phyloP scores from a whole-genome alignment of 169 alveolate genomes.

The Neospora caninum region DNA sequence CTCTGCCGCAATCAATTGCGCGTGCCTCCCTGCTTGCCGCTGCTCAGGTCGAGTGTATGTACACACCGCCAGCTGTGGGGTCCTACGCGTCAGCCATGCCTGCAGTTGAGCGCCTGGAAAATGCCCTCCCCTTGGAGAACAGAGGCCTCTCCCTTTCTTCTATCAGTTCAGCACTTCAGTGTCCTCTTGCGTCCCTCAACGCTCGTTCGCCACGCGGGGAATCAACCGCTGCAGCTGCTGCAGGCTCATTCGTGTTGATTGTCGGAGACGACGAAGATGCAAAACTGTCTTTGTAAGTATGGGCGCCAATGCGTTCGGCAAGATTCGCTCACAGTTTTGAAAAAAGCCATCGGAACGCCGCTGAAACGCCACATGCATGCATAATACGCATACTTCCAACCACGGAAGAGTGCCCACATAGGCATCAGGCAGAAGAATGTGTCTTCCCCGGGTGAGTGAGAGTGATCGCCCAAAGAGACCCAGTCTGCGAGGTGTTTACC shows the following conservation, averaged over 20 bases:
- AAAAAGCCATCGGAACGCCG: too few species aligned
- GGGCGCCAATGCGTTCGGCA: too few species aligned
- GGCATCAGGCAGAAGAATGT: too few species aligned
- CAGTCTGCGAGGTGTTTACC: too few species aligned
- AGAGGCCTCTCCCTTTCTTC: conserved; percentile 26
- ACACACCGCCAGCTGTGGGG: background rate
- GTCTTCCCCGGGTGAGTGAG: too few species aligned
- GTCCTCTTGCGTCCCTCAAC: background rate
- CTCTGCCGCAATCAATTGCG: background rate
- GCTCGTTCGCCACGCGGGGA: background rate
- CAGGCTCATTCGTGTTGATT: background rate
- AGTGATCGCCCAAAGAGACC: too few species aligned
- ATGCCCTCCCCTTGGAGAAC: background rate
- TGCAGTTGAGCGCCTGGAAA: background rate
- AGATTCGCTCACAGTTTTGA: too few species aligned
- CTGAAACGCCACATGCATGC: too few species aligned
- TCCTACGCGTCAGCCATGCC: background rate
- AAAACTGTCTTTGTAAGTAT: background rate
- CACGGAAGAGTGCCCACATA: too few species aligned
- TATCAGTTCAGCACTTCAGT: background rate
- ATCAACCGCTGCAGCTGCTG: background rate
- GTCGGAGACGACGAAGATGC: conserved; percentile 19
- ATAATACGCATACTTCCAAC: too few species aligned
- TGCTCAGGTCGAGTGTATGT: conserved; percentile 8
- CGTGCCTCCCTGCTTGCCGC: background rate